Percentiles rank a stretch among this genome's conserved stretches.
phyloP scores from a whole-genome alignment of 306 rosid genomes.

The Inga leiocalycina region DNA sequence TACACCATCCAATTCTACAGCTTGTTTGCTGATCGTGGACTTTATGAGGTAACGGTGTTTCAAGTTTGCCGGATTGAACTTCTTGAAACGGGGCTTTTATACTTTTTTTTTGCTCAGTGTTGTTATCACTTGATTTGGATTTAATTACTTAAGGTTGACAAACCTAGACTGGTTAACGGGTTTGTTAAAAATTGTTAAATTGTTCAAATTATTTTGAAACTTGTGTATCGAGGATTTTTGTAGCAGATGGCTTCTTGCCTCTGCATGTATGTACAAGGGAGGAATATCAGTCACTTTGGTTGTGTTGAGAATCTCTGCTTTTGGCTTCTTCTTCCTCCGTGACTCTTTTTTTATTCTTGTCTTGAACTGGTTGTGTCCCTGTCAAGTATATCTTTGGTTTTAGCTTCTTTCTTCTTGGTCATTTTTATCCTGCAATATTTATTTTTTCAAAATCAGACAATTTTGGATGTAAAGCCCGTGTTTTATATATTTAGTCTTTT shows the following conservation, averaged over 20 bases:
- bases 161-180: neutral
- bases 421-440: neutral
- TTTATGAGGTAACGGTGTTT: conserved; percentile 69
- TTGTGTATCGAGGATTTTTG: neutral
- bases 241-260: neutral
- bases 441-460: neutral
- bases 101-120: neutral
- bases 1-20: conserved; percentile 85
- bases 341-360: neutral
- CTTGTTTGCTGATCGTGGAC: conserved; percentile 78
- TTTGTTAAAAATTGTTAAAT: neutral
- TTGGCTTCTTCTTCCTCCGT: neutral
- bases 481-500: neutral
- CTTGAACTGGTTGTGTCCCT: neutral
- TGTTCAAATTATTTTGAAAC: neutral
- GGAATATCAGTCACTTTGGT: neutral
- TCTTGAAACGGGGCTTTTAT: conserved; percentile 5
- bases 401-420: neutral
- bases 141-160: neutral
- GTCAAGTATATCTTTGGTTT: conserved; percentile 1
- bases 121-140: conserved; percentile 8
- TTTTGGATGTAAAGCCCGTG: neutral
- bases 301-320: neutral
- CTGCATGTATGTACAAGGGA: conserved; percentile 1
- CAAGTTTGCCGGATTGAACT: conserved; percentile 19